Base-by-base conservation (phyloP, 805 yeast species). In the Candida awuae region DNA sequence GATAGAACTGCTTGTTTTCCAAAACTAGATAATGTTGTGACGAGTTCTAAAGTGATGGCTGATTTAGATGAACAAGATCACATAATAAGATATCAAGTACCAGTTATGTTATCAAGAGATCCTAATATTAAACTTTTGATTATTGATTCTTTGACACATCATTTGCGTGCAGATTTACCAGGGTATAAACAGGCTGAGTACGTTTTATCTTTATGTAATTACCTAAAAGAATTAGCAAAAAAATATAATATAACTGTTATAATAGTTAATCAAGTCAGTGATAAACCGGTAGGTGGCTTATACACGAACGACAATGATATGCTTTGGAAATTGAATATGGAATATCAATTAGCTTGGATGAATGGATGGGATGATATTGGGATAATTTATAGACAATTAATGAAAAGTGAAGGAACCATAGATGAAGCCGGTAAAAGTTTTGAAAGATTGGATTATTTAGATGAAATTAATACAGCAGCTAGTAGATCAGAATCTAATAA, bases 71-170 rank as follows among this genome's bases (percentile, higher is more conserved):
- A 72, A 27, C 92, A 82, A 51, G 85, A 83, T 46, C 87, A 82
- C 52, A 74, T 84, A 10, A 44, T 84, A 3, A 69, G 66, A 44
- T 77, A 80, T 17, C 92, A 83, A 51, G 61, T 87, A 4, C 94
- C 92, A 0, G 60, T 67, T 2, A 58, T 83, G 21, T 42, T 78
- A 12, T 60, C 62, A 30, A 47, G 62, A 32, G 54, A 61, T 23
- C 45, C 55, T 10, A 57, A 60, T 1, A 65, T 80, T 2, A 79
- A 72, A 31, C 52, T 82, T 21, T 65, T 90, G 0, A 68, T 86
- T 1, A 66, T 88, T 8, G 97, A 90, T 58, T 83, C 95, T 25
- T 74, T 88, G 4, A 77, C 90, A 0, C 95, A 85, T 52, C 94
- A 83, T 56, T 56, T 87, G 23, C 63, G 94, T 41, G 77, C 77